Conservation (phyloP, 1,139 yeast species). For the Magnusiomyces fungicola region DNA sequence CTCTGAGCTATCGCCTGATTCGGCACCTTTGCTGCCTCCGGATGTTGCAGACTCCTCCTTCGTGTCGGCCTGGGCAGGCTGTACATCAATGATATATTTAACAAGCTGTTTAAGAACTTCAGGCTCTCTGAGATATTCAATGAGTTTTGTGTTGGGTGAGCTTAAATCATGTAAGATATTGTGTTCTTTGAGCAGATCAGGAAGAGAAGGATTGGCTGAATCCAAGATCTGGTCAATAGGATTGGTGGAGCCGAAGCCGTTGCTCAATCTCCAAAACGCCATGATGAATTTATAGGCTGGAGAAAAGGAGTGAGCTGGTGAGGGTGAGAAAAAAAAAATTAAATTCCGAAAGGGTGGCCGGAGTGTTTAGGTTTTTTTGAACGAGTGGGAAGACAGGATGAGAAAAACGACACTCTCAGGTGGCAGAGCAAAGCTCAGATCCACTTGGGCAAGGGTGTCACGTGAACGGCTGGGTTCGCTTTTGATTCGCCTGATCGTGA, state of each 20-base stretch:
- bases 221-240: slow-evolving; percentile 69
- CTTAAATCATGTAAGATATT: slow-evolving; percentile 79
- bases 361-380: too few species aligned
- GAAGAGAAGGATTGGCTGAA: slow-evolving; percentile 46
- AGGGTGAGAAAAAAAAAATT: too few species aligned
- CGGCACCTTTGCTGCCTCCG: too few species aligned
- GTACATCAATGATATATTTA: slow-evolving; percentile 48
- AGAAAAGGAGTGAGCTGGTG: too few species aligned
- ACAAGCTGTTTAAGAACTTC: slow-evolving; percentile 59
- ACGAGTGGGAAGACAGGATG: too few species aligned
- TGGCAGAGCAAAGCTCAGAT: too few species aligned
- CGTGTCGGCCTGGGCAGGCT: slow-evolving; percentile 4
- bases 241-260: slow-evolving; percentile 70
- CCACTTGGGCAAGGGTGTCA: too few species aligned
- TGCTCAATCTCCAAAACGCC: slow-evolving; percentile 87
- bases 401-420: too few species aligned
- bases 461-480: too few species aligned
- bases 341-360: too few species aligned
- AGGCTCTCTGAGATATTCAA: slow-evolving; percentile 75
- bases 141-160: slow-evolving; percentile 72
- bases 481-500: too few species aligned
- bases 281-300: slow-evolving; percentile 16
- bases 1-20: neutral
- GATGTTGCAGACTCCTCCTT: neutral
- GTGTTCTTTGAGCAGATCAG: slow-evolving; percentile 73